phyloP scores from a whole-genome alignment of 306 rosid species.

The Prunus padus region DNA sequence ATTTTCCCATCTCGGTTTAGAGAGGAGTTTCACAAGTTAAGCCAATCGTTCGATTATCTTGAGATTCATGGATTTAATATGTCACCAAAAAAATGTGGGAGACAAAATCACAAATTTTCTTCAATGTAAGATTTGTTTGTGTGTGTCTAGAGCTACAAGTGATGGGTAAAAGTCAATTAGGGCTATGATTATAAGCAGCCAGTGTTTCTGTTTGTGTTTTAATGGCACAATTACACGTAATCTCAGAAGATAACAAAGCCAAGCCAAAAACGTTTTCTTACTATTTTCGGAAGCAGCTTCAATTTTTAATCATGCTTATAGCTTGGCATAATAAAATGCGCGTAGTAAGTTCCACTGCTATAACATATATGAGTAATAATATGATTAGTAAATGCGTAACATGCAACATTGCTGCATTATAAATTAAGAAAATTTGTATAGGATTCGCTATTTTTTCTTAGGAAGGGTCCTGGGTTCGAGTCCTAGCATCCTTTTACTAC shows the following conservation, averaged over 20 bases:
- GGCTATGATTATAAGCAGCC: conserved; percentile 27
- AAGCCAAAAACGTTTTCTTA: too few species aligned
- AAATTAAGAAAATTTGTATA: too few species aligned
- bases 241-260: background rate
- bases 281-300: too few species aligned
- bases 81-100: conserved; percentile 22
- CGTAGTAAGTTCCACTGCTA: background rate
- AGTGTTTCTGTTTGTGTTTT: conserved; percentile 14
- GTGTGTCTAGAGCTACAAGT: conserved; percentile 42
- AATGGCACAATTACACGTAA: background rate
- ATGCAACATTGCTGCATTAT: background rate
- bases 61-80: conserved; percentile 19
- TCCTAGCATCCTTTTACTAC: accelerated
- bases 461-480: accelerated
- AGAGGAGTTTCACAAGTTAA: conserved; percentile 25
- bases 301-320: background rate
- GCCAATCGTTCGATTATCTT: conserved; percentile 10
- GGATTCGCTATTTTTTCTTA: too few species aligned
- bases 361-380: background rate
- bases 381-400: too few species aligned
- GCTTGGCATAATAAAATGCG: background rate
- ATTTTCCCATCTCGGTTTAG: conserved; percentile 33
- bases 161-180: conserved; percentile 40
- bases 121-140: conserved; percentile 44
- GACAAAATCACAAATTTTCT: conserved; percentile 55